These are phyloP conservation scores for Rhodosorus marinus DNA, from an alignment of 23 red algal species.

Conservation along the genomic window DNA sequence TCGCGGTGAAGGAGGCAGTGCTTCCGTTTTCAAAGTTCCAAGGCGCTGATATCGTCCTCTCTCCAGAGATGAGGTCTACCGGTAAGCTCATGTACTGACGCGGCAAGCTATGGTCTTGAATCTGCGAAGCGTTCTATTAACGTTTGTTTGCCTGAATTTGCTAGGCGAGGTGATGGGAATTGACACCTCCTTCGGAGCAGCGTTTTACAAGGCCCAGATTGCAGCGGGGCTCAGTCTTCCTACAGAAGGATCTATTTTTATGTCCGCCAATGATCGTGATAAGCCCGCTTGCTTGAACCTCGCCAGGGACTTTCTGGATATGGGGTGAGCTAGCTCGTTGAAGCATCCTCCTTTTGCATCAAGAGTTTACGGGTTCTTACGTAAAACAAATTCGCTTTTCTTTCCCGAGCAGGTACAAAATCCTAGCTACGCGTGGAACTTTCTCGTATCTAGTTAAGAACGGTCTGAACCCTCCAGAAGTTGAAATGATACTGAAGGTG, in stretches of 20 bases:
- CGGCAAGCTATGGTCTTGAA: no score
- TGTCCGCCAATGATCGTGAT: constrained; percentile 74
- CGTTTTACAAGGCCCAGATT: constrained; percentile 79
- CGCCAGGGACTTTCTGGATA: constrained; percentile 68
- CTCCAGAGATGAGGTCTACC: constrained; percentile 96
- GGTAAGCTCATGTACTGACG: no score
- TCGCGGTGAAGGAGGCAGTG: constrained; percentile 87
- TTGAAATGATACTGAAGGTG: constrained; percentile 71
- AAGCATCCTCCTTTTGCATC: no score
- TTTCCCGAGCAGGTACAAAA: no score
- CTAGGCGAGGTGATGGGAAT: constrained; percentile 99
- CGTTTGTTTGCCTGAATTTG: no score
- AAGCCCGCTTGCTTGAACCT: constrained; percentile 38
- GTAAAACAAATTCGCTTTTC: no score
- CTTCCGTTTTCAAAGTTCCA: constrained; percentile 96
- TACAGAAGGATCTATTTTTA: constrained; percentile 37
- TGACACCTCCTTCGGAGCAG: constrained; percentile 74
- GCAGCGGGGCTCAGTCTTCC: constrained; percentile 77
- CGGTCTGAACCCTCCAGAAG: constrained; percentile 46
- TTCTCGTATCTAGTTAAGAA: constrained; percentile 41
- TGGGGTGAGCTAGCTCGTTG: no score
- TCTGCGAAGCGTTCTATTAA: no score
- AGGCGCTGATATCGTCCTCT: constrained; percentile 84
- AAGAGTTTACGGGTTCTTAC: no score
- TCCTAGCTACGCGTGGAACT: constrained; percentile 54